phyloP scores from a whole-genome alignment of 176 grass and related monocot species.

The Oryza officinalis region DNA sequence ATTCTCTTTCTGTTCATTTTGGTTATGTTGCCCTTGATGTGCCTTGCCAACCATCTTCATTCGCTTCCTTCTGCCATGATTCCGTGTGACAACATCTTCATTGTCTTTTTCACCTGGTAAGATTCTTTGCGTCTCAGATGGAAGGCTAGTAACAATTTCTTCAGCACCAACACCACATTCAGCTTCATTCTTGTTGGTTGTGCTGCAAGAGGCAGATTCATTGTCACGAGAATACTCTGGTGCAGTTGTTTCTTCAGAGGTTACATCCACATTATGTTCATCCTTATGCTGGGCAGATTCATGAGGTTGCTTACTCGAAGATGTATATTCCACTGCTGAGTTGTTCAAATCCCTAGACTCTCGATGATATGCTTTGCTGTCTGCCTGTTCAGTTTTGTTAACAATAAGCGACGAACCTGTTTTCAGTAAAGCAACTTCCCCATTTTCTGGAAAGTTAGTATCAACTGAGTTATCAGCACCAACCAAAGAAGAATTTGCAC shows the following conservation, averaged over 20 bases:
- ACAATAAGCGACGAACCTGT: neutral
- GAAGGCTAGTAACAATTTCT: constrained; percentile 43
- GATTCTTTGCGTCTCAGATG: constrained; percentile 41
- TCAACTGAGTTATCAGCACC: constrained; percentile 37
- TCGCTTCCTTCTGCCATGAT: constrained; percentile 38
- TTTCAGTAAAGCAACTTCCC: constrained; percentile 23
- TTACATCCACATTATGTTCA: constrained; percentile 41
- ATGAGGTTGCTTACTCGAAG: constrained; percentile 39
- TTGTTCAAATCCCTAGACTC: constrained; percentile 41
- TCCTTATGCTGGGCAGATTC: constrained; percentile 36
- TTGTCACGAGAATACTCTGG: constrained; percentile 40
- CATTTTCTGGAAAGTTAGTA: constrained; percentile 17
- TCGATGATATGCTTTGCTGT: constrained; percentile 19
- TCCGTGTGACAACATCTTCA: constrained; percentile 45
- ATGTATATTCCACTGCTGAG: constrained; percentile 32
- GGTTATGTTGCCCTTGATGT: constrained; percentile 38
- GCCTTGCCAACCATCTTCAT: constrained; percentile 48
- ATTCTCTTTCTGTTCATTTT: constrained; percentile 45
- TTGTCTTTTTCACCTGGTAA: constrained; percentile 30
- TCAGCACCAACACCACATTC: constrained; percentile 40
- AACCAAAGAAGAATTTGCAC: constrained; percentile 35
- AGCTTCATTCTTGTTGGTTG: constrained; percentile 36
- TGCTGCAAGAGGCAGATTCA: constrained; percentile 41
- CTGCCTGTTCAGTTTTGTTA: constrained; percentile 36
- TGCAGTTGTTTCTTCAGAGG: constrained; percentile 19